These are phyloP conservation scores for Quercus engelmannii DNA, from an alignment of 306 rosid genomes.

Conservation along the genomic window DNA sequence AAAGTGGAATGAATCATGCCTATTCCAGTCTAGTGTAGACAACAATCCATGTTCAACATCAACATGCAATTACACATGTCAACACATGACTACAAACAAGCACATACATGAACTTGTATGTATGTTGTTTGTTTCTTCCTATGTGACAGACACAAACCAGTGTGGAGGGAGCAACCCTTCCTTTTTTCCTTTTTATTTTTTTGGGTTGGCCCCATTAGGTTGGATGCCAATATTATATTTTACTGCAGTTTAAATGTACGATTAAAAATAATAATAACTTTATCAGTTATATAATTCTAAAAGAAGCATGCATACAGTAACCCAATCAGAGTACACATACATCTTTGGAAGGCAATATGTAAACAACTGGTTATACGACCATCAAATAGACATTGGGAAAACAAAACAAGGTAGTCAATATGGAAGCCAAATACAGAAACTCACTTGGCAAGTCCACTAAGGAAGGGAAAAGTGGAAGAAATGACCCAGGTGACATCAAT, in stretches of 20 bases:
- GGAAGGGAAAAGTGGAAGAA: conserved; percentile 76
- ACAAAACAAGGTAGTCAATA: neutral
- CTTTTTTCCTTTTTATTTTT: no score
- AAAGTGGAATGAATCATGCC: neutral
- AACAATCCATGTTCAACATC: neutral
- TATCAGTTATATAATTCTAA: neutral
- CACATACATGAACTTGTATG: neutral
- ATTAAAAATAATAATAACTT: no score
- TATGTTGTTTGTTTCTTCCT: no score
- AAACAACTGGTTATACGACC: neutral
- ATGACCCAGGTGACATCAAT: conserved; percentile 85
- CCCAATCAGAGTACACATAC: neutral
- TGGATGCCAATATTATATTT: neutral
- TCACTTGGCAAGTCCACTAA: conserved; percentile 88
- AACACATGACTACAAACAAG: neutral
- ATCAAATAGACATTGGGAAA: neutral
- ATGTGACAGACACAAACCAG: no score
- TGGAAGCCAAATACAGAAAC: conserved; percentile 24
- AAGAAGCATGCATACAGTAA: neutral
- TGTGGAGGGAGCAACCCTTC: no score
- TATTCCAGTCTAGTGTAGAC: neutral
- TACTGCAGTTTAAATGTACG: neutral
- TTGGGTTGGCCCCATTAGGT: neutral
- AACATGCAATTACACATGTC: neutral
- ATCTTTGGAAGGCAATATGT: neutral